Evolutionary conservation across 2,329 filamentous ascomycete genomes (phyloP), one percentile per base, ranked within the genome.

Genomic region (Colletotrichum cereale): DNA sequence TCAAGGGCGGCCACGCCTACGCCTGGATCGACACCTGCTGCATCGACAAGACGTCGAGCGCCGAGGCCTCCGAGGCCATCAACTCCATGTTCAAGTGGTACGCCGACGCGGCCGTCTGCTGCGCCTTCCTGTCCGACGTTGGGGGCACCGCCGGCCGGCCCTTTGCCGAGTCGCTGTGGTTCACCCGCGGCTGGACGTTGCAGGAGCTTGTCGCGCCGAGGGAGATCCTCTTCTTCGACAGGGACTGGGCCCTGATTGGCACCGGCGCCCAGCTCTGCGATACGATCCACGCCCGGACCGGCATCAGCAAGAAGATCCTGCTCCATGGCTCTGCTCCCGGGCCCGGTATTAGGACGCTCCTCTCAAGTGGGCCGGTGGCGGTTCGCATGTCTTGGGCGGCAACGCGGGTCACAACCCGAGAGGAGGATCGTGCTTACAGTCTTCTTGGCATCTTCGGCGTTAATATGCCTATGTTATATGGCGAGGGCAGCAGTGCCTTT

Each of bases 371-470:
- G 16, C 47, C 47, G 47, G 47, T 50, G 24, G 47, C 47, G 18
- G 47, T 50, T 26, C 47, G 47, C 16, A 79, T 79, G 77, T 76
- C 74, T 24, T 79, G 77, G 77, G 75, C 75, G 44, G 70, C 77
- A 2, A 62, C 62, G 5, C 65, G 77, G 38, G 26, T 66, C 55
- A 77, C 74, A 5, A 77, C 69, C 3, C 63, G 73, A 8, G 10
- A 53, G 68, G 72, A 78, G 61, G 76, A 79, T 62, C 53, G 69
- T 6, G 75, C 76, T 2, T 79, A 78, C 55, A 76, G 75, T 29
- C 63, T 79, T 31, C 57, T 78, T 16, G 78, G 78, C 16, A 56
- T 79, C 11, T 78, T 79, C 34, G 66, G 71, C 36, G 71, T 78
- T n/a, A 76, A 73, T 29, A 78, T 79, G 75, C 70, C 75, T 3